Base-by-base conservation (phyloP, 345 rosid genomes). In the Nasturtium officinale region DNA sequence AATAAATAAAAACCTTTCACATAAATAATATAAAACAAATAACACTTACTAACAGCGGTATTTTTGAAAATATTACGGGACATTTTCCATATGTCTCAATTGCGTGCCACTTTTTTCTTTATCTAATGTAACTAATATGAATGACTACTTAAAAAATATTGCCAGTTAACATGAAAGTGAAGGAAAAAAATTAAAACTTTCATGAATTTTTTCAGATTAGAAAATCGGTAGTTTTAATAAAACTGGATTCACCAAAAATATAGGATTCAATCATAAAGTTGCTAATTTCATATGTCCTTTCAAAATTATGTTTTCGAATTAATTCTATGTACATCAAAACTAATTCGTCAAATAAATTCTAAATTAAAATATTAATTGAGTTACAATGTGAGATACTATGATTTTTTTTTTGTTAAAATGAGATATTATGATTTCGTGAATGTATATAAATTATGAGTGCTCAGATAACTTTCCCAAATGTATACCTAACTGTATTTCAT, bases 401-500 rank as follows among this genome's bases (percentile, higher is more conserved):
- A n/a, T n/a, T n/a, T n/a, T n/a, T n/a, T n/a, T n/a, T n/a, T n/a
- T n/a, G n/a, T n/a, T n/a, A n/a, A n/a, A n/a, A n/a, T n/a, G n/a
- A n/a, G n/a, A n/a, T n/a, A 40, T 15, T 56, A n/a, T 20, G 64
- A 43, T 43, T 33, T 47, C 18, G 9, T 70, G 56, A 33, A 57
- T 20, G 33, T 20, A 8, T 69, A 32, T 33, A 46, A 58, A 20
- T 47, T 47, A 46, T 33, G 58, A 58, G 66, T 47, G 48, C 47
- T 33, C 28, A 47, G 11, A 47, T n/a, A 16, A 50, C 18, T 48
- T 50, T 11, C 37, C 15, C 46, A 53, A 63, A 72, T 51, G 76
- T 13, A 13, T 29, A 13, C 30, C 43, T 52, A 72, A 62, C 62
- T 63, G 32, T 62, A 25, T 73, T 62, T 73, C 77, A 73, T 64